Conservation (phyloP, 23 red algal species). For the Agarophyton chilense region DNA sequence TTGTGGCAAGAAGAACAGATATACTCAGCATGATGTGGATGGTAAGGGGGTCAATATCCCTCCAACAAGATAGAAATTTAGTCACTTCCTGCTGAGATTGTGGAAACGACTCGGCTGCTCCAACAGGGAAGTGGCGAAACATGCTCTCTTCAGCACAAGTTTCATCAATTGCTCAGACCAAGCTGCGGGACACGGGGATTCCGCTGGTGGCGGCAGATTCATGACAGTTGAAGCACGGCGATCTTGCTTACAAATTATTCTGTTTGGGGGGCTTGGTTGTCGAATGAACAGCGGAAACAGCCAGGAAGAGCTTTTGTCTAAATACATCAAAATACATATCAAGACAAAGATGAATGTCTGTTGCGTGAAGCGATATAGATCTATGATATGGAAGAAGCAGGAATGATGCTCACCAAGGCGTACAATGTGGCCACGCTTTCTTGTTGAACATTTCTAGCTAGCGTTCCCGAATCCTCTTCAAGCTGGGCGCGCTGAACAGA, state of each 20-base stretch:
- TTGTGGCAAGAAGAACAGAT: background rate
- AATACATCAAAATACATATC: too few relatives aligned
- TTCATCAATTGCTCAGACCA: background rate
- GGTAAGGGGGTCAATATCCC: background rate
- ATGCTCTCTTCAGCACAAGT: background rate
- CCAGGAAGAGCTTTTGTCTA: background rate
- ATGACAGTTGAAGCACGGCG: slow-evolving; percentile 13
- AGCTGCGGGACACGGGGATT: background rate
- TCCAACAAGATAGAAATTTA: background rate
- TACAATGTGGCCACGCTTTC: too few relatives aligned
- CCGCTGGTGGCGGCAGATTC: background rate
- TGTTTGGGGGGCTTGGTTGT: background rate
- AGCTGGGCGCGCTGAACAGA: too few relatives aligned
- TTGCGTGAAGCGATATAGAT: background rate
- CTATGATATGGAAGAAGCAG: too few relatives aligned
- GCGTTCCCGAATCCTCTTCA: too few relatives aligned
- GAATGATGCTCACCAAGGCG: too few relatives aligned
- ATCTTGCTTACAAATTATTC: background rate
- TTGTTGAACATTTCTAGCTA: too few relatives aligned
- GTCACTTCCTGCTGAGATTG: background rate
- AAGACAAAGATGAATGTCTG: too few relatives aligned
- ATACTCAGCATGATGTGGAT: background rate
- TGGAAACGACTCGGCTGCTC: too few relatives aligned
- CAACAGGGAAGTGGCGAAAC: background rate
- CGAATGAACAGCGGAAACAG: background rate